Conservation (phyloP, 805 yeast genomes). For the Yueomyces sinensis region DNA sequence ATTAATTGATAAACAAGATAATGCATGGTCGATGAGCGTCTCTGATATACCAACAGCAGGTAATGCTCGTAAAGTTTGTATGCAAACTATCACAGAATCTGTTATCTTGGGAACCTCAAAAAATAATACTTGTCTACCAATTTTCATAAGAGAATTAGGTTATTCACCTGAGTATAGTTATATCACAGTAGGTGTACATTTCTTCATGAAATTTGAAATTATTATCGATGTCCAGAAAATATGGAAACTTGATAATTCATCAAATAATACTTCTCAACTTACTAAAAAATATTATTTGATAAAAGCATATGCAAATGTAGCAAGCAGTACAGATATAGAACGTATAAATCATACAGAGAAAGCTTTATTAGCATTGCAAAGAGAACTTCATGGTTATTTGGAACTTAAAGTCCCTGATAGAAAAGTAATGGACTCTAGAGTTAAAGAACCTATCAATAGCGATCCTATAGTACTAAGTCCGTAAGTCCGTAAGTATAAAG, state of each 20-base stretch:
- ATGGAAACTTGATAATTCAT: slow-evolving; percentile 17
- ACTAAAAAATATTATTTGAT: slow-evolving; percentile 44
- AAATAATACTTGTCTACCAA: slow-evolving; percentile 22
- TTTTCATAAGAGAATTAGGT: slow-evolving; percentile 50
- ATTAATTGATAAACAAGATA: neutral
- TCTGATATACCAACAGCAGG: slow-evolving; percentile 73
- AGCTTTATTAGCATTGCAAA: slow-evolving; percentile 48
- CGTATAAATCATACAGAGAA: slow-evolving; percentile 51
- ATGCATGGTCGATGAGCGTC: slow-evolving; percentile 49
- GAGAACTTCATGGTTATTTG: slow-evolving; percentile 53
- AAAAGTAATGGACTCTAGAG: slow-evolving; percentile 65
- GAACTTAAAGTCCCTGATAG: slow-evolving; percentile 66
- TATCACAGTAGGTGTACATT: slow-evolving; percentile 18
- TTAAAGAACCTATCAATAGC: neutral
- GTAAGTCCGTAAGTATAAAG: neutral
- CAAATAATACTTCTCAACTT: slow-evolving; percentile 29
- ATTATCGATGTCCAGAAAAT: slow-evolving; percentile 18
- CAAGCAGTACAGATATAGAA: slow-evolving; percentile 63
- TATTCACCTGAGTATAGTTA: slow-evolving; percentile 41
- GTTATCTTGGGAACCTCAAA: slow-evolving; percentile 20
- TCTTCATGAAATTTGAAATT: slow-evolving; percentile 17
- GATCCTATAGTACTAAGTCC: neutral
- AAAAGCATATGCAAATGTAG: slow-evolving; percentile 57
- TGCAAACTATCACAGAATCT: slow-evolving; percentile 55
- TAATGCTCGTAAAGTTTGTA: slow-evolving; percentile 38